Evolutionary conservation across 495 filamentous ascomycete species (phyloP), one percentile per base, ranked within the genome.

Genomic region (Baudoinia panamericana): DNA sequence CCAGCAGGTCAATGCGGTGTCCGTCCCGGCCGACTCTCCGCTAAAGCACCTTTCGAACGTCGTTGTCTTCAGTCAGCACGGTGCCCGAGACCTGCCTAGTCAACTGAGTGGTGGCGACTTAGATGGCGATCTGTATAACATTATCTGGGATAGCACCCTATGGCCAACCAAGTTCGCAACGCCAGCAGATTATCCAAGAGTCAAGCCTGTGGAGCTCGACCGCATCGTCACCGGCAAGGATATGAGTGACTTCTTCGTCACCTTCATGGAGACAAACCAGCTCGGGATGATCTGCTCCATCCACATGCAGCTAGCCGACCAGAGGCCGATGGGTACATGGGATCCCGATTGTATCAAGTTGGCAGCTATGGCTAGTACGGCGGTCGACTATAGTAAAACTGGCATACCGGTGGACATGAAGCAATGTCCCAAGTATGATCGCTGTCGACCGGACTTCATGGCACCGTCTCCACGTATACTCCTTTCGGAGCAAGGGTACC

Each of bases 381-480:
- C 80, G 0, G 84, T 93, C 1, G 84, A 93, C 56, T 93, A 79
- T 48, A 81, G 76, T 1, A 90, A 93, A 54, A 76, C 79, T 0
- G 84, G 84, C 0, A 71, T 74, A 20, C 68, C 77, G 0, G 82
- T 86, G 25, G 55, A 67, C 36, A 60, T 70, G 32, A 36, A 21
- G 1, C 44, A 62, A 24, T 49, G 69, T 21, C 76, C 68, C 5
- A 57, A 30, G 27, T 59, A 53, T 39, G 60, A 52, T 29, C 53
- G 42, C 0, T 56, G 48, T 22, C 61, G 70, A 9, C 76, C 76
- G 4, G 77, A 80, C 47, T 80, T 78, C 49, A 65, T 85, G 51
- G 78, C 80, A 2, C 70, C 72, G 0, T 80, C 76, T 0, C 80
- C 81, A 1, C 64, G 66, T 32, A 59, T 76, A 0, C 48, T 60